Evolutionary conservation across 495 filamentous ascomycete species (phyloP).

Genomic region (Penicillium paxilli): DNA sequence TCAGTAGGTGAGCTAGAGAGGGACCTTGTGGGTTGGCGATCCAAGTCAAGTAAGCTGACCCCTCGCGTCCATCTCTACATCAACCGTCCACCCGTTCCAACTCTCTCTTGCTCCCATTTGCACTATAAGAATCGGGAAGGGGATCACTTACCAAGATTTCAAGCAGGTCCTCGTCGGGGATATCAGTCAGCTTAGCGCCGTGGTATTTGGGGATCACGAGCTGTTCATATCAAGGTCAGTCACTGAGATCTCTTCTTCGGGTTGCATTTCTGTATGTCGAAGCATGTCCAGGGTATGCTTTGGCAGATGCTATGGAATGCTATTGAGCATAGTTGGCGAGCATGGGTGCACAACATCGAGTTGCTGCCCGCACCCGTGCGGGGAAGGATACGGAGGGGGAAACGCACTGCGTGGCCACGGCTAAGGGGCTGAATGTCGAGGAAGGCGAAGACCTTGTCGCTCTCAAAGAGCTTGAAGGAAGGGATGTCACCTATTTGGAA

Average conservation of each 20-base stretch:
- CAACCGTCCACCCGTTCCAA: background rate
- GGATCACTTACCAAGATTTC: conserved; percentile 73
- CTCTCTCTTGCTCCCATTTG: background rate
- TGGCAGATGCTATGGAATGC: background rate
- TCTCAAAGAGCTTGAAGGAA: conserved; percentile 92
- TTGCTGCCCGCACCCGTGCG: conserved; percentile 9
- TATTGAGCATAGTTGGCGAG: background rate
- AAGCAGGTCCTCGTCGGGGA: conserved; percentile 82
- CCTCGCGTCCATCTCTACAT: background rate
- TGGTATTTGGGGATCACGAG: conserved; percentile 97
- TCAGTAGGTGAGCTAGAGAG: background rate
- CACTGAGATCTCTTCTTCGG: background rate
- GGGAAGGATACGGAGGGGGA: conserved; percentile 14
- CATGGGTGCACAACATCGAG: background rate
- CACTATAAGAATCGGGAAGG: background rate
- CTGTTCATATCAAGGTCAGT: conserved; percentile 41
- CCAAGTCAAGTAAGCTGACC: background rate
- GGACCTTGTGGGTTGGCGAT: conserved; percentile 23
- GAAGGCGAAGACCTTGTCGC: conserved; percentile 90
- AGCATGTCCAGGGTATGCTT: background rate
- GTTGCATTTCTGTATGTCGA: too few relatives aligned
- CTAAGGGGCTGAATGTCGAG: conserved; percentile 91
- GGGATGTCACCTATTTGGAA: conserved; percentile 77
- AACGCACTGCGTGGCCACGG: conserved; percentile 74
- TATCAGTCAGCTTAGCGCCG: conserved; percentile 87